These are phyloP conservation scores for Conticribra weissflogii DNA, from an alignment of 108 stramenopile species.

Conservation along the genomic window DNA sequence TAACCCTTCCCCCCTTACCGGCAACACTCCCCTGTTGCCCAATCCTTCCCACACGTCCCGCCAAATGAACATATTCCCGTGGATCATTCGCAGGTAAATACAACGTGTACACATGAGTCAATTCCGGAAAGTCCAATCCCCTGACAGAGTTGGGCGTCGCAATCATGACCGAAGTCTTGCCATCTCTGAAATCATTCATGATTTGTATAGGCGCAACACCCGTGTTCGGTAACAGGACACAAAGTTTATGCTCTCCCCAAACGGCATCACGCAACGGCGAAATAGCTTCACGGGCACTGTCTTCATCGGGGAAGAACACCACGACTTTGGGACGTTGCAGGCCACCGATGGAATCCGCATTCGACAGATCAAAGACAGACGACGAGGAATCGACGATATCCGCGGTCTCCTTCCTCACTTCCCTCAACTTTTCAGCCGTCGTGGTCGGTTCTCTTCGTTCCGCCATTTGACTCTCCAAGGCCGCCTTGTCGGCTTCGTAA, in stretches of 20 bases:
- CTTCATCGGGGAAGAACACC: constrained; percentile 83
- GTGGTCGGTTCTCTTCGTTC: constrained; percentile 10
- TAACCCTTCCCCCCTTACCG: constrained; percentile 72
- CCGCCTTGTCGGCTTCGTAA: constrained; percentile 51
- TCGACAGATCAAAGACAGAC: constrained; percentile 16
- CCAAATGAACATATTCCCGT: constrained; percentile 83
- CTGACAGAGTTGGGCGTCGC: constrained; percentile 85
- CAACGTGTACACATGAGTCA: constrained; percentile 86
- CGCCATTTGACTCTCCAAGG: constrained; percentile 10
- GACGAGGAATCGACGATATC: constrained; percentile 22
- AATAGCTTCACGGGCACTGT: constrained; percentile 64
- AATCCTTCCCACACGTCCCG: constrained; percentile 87
- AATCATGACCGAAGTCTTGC: constrained; percentile 70
- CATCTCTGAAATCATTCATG: constrained; percentile 79
- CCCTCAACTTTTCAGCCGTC: constrained; percentile 20
- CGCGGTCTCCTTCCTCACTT: constrained; percentile 33
- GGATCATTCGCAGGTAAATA: constrained; percentile 85
- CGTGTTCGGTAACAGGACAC: constrained; percentile 77
- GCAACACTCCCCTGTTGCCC: constrained; percentile 74
- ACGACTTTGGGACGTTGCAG: constrained; percentile 77
- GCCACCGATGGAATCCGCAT: constrained; percentile 17
- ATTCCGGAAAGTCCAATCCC: constrained; percentile 79
- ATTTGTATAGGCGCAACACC: constrained; percentile 68
- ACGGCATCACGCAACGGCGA: constrained; percentile 71
- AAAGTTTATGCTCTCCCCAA: constrained; percentile 81